These are phyloP conservation scores for Leishmania turanica DNA, from an alignment of 208 protist species.

Conservation along the genomic window DNA sequence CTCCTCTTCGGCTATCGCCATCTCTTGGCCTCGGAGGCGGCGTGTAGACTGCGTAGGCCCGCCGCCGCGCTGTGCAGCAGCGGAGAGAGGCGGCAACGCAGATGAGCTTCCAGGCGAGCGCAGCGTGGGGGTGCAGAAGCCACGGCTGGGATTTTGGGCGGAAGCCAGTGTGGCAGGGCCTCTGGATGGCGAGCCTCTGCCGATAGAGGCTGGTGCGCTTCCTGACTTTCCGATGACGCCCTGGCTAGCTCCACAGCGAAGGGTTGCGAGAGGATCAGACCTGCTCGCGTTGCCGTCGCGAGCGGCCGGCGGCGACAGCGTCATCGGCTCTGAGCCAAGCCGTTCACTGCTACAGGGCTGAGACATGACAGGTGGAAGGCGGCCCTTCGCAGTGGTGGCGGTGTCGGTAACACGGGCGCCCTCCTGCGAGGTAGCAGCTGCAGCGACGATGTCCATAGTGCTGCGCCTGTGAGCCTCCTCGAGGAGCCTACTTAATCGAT, in stretches of 20 bases:
- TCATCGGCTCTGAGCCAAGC: neutral
- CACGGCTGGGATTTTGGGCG: neutral
- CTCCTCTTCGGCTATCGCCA: conserved; percentile 19
- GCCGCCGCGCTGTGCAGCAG: neutral
- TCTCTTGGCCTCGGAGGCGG: neutral
- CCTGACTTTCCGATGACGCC: neutral
- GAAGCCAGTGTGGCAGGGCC: neutral
- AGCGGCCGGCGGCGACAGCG: neutral
- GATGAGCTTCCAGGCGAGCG: neutral
- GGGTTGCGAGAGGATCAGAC: neutral
- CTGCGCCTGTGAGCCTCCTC: neutral
- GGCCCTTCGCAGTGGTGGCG: neutral
- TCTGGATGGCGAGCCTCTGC: neutral
- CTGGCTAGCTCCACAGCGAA: neutral
- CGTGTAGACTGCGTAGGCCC: neutral
- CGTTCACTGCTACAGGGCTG: neutral
- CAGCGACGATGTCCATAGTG: neutral
- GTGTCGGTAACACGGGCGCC: neutral
- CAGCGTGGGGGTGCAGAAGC: no score
- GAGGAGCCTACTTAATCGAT: no score
- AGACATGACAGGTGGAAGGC: neutral
- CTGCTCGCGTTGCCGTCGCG: neutral
- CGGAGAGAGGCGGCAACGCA: neutral
- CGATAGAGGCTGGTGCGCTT: neutral
- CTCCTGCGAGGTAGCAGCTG: neutral